Evolutionary conservation across 352 stramenopile species (phyloP), one percentile per base, ranked within the genome.

Genomic region (Pythium myriotylum): DNA sequence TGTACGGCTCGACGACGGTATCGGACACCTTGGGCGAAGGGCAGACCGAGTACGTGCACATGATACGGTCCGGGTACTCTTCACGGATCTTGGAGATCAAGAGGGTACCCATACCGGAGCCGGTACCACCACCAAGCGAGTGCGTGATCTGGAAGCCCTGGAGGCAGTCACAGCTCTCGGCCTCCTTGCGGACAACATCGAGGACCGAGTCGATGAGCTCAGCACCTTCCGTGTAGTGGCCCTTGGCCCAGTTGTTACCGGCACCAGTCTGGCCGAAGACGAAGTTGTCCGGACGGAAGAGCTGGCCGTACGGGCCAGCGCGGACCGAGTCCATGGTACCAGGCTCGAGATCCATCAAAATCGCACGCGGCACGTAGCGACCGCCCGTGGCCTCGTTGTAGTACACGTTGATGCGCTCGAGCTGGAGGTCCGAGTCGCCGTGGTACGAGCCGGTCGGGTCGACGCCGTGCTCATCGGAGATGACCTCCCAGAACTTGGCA

Each of bases 131-230:
- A 84, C 97, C 97, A 66, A 99, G 97, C 26, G 97, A 99, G 86
- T 99, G 97, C 29, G 96, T 99, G 68, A 99, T 96, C 84, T 99
- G 97, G 86, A 99, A 99, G 71, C 97, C 97, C 80, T 99, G 97
- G 40, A 99, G 91, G 75, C 97, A 98, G 69, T 99, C 97, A 77
- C 97, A 99, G 59, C 76, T 89, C 79, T 99, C 97, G 27, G 95
- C 93, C 74, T 99, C 97, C 80, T 99, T 99, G 41, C 97, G 92
- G 48, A 99, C 94, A 42, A 99, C 95, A 76, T 99, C 97, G 41
- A 99, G 92, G 35, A 99, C 95, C 37, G 92, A 96, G 79, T 99
- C 97, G 49, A 99, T 98, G 14, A 99, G 79, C 85, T 99, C 97
- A 5, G 96, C 96, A 62, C 97, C 97, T 74, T 99, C 96, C 23